Base-by-base conservation (phyloP, 2,329 filamentous ascomycete genomes). In the Calonectria leucothoes region DNA sequence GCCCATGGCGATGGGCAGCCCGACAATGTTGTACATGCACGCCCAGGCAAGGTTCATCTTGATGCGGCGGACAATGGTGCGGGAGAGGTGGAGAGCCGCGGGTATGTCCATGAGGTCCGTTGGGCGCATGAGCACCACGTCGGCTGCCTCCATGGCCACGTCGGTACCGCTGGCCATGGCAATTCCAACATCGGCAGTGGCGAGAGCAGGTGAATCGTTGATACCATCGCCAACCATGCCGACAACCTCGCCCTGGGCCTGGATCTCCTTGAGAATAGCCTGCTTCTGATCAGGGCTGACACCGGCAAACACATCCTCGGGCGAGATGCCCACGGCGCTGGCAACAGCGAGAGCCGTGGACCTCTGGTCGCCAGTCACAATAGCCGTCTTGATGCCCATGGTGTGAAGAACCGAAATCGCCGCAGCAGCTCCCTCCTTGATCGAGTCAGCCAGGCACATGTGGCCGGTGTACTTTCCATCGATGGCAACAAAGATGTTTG, bases 201-300 rank as follows among this genome's bases (percentile, higher is more conserved):
- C 97, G 14, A 99, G 91, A 0, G 97, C 97, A 0, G 97, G 97
- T 0, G 95, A 98, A 86, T 99, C 97, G 85, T 99, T 99, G 89
- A 99, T 98, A 51, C 97, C 97, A 83, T 99, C 97, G 66, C 97
- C 96, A 17, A 98, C 96, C 97, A 99, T 99, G 78, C 95, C 97
- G 31, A 98, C 95, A 64, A 94, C 88, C 79, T 95, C 91, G 74
- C 95, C 95, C 65, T 88, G 84, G 0, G 89, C 87, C 85, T 98
- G 95, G 23, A 98, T 89, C 68, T 93, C 87, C 64, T 92, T 91
- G 79, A 99, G 90, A 78, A 98, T 97, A 33, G 90, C 88, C 83
- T 97, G 96, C 83, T 99, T 99, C 85, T 98, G 94, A 76, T 95
- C 93, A 0, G 97, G 97, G 5, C 94, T 95, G 61, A 96, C 94